Base-by-base conservation (phyloP, 1,284 basidiomycete genomes). In the Earliella scabrosa region DNA sequence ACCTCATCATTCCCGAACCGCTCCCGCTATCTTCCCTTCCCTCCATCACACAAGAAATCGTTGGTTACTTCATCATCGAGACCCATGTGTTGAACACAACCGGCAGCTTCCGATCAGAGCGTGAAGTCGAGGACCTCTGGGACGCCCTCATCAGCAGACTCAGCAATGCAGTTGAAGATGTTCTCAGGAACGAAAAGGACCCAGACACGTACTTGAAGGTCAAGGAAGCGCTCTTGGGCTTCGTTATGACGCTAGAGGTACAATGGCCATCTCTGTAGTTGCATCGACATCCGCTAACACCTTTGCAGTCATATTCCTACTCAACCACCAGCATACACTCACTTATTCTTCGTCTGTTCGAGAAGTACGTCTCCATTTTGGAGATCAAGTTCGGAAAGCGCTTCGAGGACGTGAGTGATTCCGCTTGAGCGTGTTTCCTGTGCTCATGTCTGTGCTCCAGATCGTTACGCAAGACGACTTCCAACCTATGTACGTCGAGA, bases 11-110 rank as follows among this genome's bases (percentile, higher is more conserved):
- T 18, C 94, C 95, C 2, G 78, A 77, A 63, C 82, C 84, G 20
- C 74, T 90, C 52, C 83, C 82, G 34, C 56, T 72, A 32, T 65
- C 63, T 32, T 75, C 73, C n/a, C 73, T 88, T 27, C 75, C 77
- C 11, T 81, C 83, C 23, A 77, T 97, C 18, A 89, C 93, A 36
- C 90, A 98, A 73, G 93, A 98, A 73, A 93, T 98, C 59, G 92
- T 96, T n/a, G 97, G 97, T 0, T 99, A 98, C 75, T 99, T 99
- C 77, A 94, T 99, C 56, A 90, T 99, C 61, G 97, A 99, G 73
- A 88, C 86, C 5, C 91, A 98, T 68, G 96, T 99, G 0, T 82
- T 98, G 5, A 85, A 90, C 63, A 95, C 94, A 0, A 94, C 95
- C 6, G 86, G 84, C 13, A 81, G 79, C 34, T 99, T 99, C 75